Base-by-base conservation (phyloP, 306 rosid genomes). In the Urtica urens region DNA sequence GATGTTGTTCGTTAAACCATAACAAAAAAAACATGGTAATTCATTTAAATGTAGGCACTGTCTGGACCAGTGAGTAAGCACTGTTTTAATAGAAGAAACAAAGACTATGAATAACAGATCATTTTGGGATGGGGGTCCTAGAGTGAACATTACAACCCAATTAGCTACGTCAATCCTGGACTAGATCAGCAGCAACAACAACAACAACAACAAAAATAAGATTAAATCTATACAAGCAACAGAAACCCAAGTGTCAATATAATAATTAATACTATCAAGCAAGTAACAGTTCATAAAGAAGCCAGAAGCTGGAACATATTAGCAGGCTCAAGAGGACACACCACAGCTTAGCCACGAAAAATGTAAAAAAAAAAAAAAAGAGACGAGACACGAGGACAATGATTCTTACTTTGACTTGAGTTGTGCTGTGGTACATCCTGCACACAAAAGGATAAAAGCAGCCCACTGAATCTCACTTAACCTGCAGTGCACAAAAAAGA, bases 391-490 rank as follows among this genome's bases (percentile, higher is more conserved):
- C 19, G 46, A 8, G 46, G 26, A 39, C 60, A 40, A 59, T 34
- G 42, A 28, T 53, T 51, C 76, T 71, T 76, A 90, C 97, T 78
- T 85, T 43, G 97, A 72, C 59, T 84, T 84, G 54, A 90, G 76
- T 60, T 90, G 92, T 20, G 97, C 87, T 1, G 92, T 90, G 43
- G 95, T 90, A 76, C 97, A 90, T 52, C 95, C 95, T 30, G 87
- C 94, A 67, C 78, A 81, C 20, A 90, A 81, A 26, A 90, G 76
- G 71, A 90, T 63, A 79, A 85, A 90, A 62, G 99, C 99, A 11
- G 95, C 99, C 95, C 95, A 90, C 53, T 84, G 99, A 73, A 79
- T 79, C 72, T 90, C 82, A 53, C 92, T 90, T 73, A 90, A 75
- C 85, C 95, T 90, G 82, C 64, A 72, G 64, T 24, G 58, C 43